Conservation (phyloP, 192 early-diverging fungal genomes). For the Umbelopsis sp. region DNA sequence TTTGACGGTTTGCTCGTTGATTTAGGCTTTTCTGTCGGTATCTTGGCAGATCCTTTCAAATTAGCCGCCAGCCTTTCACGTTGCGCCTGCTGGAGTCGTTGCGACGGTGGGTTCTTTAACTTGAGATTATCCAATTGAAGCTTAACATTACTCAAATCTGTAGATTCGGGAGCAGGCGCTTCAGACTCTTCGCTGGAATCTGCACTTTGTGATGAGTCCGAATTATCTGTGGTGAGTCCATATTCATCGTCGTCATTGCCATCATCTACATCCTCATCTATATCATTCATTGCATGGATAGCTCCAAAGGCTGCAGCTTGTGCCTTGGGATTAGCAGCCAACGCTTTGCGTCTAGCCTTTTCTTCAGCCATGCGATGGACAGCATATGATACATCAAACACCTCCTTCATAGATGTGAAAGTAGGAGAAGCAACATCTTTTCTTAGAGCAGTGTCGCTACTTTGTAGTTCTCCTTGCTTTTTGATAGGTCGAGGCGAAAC, state of each 20-base stretch:
- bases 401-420: slow-evolving; percentile 61
- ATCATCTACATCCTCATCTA: slow-evolving; percentile 21
- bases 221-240: slow-evolving; percentile 5
- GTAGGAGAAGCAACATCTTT: slow-evolving; percentile 49
- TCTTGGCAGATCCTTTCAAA: neutral
- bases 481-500: neutral
- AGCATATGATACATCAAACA: slow-evolving; percentile 72
- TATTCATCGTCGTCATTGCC: slow-evolving; percentile 12
- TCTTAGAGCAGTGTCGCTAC: slow-evolving; percentile 43
- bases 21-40: neutral
- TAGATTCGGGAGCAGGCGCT: neutral
- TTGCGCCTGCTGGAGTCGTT: slow-evolving; percentile 14
- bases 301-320: neutral
- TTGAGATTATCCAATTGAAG: slow-evolving; percentile 10
- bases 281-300: slow-evolving; percentile 6
- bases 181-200: slow-evolving; percentile 11
- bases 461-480: neutral
- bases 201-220: slow-evolving; percentile 13
- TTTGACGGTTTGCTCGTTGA: neutral
- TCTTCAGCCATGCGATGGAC: slow-evolving; percentile 75
- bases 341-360: slow-evolving; percentile 29
- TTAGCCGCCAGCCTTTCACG: slow-evolving; percentile 1
- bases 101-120: slow-evolving; percentile 3
- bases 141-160: neutral
- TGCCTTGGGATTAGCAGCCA: neutral